These are phyloP conservation scores for Daedaleopsis sinensis DNA, from an alignment of 768 basidiomycete species.

Conservation along the genomic window DNA sequence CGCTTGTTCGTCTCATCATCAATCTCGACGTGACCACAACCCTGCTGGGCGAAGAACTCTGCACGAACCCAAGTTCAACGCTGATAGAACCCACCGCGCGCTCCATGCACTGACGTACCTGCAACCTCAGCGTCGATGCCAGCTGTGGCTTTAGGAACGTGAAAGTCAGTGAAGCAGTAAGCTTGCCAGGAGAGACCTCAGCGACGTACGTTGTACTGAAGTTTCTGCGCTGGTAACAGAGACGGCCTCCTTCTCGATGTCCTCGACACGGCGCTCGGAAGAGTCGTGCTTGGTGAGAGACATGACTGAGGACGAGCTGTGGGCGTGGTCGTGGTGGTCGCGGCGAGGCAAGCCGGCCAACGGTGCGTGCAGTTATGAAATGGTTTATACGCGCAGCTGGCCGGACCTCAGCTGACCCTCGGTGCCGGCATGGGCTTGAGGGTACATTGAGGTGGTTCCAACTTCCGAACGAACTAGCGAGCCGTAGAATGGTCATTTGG, in stretches of 20 bases:
- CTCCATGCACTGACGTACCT: neutral
- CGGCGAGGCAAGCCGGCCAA: neutral
- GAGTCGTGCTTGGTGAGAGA: neutral
- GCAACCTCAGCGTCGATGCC: conserved; percentile 52
- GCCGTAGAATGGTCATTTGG: neutral
- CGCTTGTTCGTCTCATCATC: conserved; percentile 46
- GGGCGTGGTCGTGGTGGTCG: conserved; percentile 19
- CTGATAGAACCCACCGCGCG: too few relatives aligned
- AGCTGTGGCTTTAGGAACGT: conserved; percentile 14
- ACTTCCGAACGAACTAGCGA: neutral
- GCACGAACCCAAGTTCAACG: neutral
- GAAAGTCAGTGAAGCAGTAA: neutral
- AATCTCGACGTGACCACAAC: conserved; percentile 35
- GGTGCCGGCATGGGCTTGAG: neutral
- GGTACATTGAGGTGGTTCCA: neutral
- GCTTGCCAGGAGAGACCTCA: neutral
- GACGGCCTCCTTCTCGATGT: conserved; percentile 35
- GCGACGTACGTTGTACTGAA: conserved; percentile 7
- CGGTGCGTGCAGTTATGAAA: neutral
- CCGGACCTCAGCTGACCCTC: neutral
- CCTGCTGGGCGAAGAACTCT: conserved; percentile 41
- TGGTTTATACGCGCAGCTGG: neutral
- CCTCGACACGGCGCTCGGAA: conserved; percentile 12
- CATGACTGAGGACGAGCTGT: neutral
- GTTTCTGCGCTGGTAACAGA: conserved; percentile 37